Conservation (phyloP, 352 stramenopile genomes). For the Globisporangium yorkense region DNA sequence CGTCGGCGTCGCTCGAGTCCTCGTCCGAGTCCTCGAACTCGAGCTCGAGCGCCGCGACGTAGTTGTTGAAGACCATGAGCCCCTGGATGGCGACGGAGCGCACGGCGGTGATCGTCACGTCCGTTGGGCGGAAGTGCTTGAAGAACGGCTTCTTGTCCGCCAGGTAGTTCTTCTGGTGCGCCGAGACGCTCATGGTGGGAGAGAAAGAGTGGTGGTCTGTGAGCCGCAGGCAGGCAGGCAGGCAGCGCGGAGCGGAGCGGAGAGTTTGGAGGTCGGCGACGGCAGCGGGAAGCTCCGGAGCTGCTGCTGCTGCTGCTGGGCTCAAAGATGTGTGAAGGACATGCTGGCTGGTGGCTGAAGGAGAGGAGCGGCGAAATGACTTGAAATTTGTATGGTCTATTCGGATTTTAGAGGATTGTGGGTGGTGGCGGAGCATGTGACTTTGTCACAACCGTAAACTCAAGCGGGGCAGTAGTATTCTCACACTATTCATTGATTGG, state of each 20-base stretch:
- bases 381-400: neutral
- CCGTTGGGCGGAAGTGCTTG: slow-evolving; percentile 72
- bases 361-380: no score
- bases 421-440: neutral
- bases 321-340: neutral
- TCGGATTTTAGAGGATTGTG: neutral
- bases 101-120: slow-evolving; percentile 60
- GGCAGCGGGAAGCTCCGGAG: slow-evolving; percentile 1
- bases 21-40: slow-evolving; percentile 44
- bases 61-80: slow-evolving; percentile 70
- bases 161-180: slow-evolving; percentile 63
- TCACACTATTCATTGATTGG: no score
- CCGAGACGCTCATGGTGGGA: slow-evolving; percentile 47
- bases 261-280: no score
- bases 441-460: neutral
- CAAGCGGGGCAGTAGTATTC: neutral
- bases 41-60: slow-evolving; percentile 68
- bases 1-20: neutral
- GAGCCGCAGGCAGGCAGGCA: no score
- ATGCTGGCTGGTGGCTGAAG: neutral
- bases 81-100: slow-evolving; percentile 62
- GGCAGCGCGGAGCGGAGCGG: no score
- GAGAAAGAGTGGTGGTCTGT: no score
- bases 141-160: slow-evolving; percentile 85
- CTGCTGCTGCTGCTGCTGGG: neutral